A percentile compares a stretch with the other conserved stretches of the same genome.
Conservation (phyloP, 208 protist genomes). For the Wallacemonas sp. region DNA sequence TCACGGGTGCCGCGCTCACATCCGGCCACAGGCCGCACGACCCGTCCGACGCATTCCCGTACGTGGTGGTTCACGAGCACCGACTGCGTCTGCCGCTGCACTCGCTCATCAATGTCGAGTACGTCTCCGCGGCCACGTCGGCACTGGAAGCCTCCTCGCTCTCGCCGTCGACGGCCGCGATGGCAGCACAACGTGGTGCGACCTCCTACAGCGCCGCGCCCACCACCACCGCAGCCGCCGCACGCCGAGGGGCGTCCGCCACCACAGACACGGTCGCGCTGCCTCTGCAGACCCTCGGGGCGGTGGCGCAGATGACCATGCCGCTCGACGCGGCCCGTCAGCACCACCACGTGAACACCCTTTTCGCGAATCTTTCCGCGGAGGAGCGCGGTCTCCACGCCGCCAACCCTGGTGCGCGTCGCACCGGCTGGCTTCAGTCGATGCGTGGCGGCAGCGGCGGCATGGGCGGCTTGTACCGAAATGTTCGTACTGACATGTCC, state of each 20-base stretch:
- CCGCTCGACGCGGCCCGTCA: neutral
- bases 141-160: slow-evolving; percentile 24
- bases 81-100: slow-evolving; percentile 53
- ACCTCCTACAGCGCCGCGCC: no score
- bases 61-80: slow-evolving; percentile 32
- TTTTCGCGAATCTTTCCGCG: neutral
- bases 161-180: no score
- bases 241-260: no score
- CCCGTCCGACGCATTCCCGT: neutral
- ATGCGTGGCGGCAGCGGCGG: slow-evolving; percentile 1
- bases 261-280: no score
- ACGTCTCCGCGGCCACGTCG: slow-evolving; percentile 72
- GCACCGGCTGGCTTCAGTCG: slow-evolving; percentile 5
- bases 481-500: no score
- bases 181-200: no score
- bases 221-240: no score
- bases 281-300: slow-evolving; percentile 1
- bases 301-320: neutral
- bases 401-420: neutral
- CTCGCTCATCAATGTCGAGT: slow-evolving; percentile 79
- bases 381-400: neutral
- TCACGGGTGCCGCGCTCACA: neutral
- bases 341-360: neutral
- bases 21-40: neutral
- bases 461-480: no score